Base-by-base conservation (phyloP, 148 eudicot genomes). In the Persicaria maculosa region DNA sequence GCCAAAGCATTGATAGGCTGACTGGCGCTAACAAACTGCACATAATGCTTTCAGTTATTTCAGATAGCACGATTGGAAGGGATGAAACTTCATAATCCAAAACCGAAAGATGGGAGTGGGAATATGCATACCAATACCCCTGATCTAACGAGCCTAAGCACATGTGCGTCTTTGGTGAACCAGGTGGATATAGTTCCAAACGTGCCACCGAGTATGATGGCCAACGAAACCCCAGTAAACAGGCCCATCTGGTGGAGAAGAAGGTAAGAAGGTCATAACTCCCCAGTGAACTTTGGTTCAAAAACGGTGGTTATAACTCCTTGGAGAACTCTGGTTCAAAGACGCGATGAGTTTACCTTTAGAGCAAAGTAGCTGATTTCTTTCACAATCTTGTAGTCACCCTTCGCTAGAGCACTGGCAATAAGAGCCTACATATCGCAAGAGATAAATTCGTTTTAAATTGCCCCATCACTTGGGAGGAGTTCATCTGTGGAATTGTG, bases 121-220 rank as follows among this genome's bases (percentile, higher is more conserved):
- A 64, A 36, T 64, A 40, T 58, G 7, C 64, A 7, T 65, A 65
- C 70, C 70, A 65, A 17, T 16, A 65, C 4, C 11, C 70, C 70
- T 15, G 70, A 65, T 65, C 70, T 65, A 43, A 65, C 70, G 14
- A 65, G 14, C 11, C 70, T 65, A 14, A 65, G 70, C 70, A 65
- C 70, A 36, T 65, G 16, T 4, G 70, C 70, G 14, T 65, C 70
- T 65, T 65, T 65, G 70, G 70, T 65, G 47, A 65, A 65, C 70
- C 70, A 65, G 70, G 70, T 65, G 70, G 70, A 45, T 65, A 65
- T 43, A 40, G 70, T 65, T 65, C 70, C 70, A 12, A 65, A 65
- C 14, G 70, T 36, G 70, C 15, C 70, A 12, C 70, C 70, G 9
- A 65, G 19, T 36, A 65, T 65, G 12, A 65, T 43, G 46, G 70